A percentile compares a stretch with the other conserved stretches of the same genome.
Evolutionary conservation across 768 basidiomycete species (phyloP).

Genomic region (Cyclocybe cylindracea): DNA sequence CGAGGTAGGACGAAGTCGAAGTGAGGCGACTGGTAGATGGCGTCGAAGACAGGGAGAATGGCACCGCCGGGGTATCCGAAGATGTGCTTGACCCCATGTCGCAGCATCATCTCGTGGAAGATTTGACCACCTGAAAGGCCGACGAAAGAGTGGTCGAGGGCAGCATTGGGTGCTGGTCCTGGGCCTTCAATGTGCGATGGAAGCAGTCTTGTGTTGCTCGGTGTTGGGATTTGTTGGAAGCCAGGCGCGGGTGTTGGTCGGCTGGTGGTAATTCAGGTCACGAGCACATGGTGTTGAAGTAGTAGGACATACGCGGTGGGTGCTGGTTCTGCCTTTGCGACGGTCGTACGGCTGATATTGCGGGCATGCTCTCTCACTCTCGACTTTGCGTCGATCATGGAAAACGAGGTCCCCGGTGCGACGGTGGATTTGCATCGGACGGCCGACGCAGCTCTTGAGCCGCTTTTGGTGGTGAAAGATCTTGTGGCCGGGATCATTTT

Average conservation of each 20-base stretch:
- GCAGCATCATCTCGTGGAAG: constrained; percentile 99
- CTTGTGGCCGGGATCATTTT: constrained; percentile 23
- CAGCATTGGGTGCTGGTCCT: constrained; percentile 43
- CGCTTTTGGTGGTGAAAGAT: constrained; percentile 19
- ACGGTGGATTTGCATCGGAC: constrained; percentile 29
- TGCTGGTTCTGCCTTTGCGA: constrained; percentile 60
- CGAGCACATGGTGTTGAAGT: not conserved
- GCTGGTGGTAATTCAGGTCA: constrained; percentile 31
- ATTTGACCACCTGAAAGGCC: constrained; percentile 96
- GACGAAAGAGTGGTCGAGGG: constrained; percentile 82
- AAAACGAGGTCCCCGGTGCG: constrained; percentile 22
- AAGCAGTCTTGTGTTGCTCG: constrained; percentile 34
- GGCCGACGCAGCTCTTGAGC: constrained; percentile 18
- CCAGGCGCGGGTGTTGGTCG: constrained; percentile 65
- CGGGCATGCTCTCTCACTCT: constrained; percentile 79
- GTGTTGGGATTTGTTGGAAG: constrained; percentile 42
- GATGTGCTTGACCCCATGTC: constrained; percentile 93
- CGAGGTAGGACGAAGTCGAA: constrained; percentile 95
- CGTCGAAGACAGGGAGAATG: constrained; percentile 99
- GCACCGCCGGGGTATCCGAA: constrained; percentile 99
- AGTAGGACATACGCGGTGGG: constrained; percentile 53
- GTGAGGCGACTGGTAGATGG: constrained; percentile 94
- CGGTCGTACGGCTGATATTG: constrained; percentile 69
- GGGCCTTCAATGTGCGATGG: constrained; percentile 34
- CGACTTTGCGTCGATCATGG: constrained; percentile 78